These are phyloP conservation scores for Dryas octopetala DNA, from an alignment of 306 rosid species.

Conservation along the genomic window DNA sequence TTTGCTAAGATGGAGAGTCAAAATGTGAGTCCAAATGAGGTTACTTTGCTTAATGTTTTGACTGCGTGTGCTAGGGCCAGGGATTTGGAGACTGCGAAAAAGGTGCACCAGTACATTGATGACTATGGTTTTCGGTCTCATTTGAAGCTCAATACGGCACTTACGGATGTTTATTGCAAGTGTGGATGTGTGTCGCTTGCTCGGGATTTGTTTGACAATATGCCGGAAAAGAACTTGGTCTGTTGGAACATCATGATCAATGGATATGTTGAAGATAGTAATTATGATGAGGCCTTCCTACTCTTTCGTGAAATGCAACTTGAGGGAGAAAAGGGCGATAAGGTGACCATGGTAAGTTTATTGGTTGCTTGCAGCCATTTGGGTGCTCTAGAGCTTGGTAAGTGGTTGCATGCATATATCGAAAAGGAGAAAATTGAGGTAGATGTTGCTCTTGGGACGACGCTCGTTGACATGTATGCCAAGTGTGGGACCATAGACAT, in stretches of 20 bases:
- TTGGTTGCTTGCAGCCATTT: slow-evolving; percentile 31
- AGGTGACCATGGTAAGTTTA: slow-evolving; percentile 27
- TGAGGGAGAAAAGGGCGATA: slow-evolving; percentile 24
- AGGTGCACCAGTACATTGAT: slow-evolving; percentile 17
- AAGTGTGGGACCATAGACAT: slow-evolving; percentile 28
- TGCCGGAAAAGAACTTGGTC: slow-evolving; percentile 22
- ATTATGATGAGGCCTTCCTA: slow-evolving; percentile 20
- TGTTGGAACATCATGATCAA: slow-evolving; percentile 30
- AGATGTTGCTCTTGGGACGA: slow-evolving; percentile 23
- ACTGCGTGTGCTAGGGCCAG: slow-evolving; percentile 21
- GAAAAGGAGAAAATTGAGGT: slow-evolving; percentile 19
- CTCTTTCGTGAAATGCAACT: slow-evolving; percentile 30
- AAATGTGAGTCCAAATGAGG: slow-evolving; percentile 23
- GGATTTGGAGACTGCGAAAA: slow-evolving; percentile 18
- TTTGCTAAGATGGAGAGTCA: slow-evolving; percentile 16
- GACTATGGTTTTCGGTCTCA: slow-evolving; percentile 18
- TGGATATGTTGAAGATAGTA: slow-evolving; percentile 26
- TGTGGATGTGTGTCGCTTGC: slow-evolving; percentile 24
- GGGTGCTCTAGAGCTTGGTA: slow-evolving; percentile 34
- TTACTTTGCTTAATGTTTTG: slow-evolving; percentile 24
- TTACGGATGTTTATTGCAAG: slow-evolving; percentile 31
- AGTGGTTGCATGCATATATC: slow-evolving; percentile 27
- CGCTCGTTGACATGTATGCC: slow-evolving; percentile 34
- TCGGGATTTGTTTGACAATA: slow-evolving; percentile 21
- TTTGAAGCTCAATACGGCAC: slow-evolving; percentile 20